These are phyloP conservation scores for Blastobotrys illinoisensis DNA, from an alignment of 1,139 yeast species.

Conservation along the genomic window DNA sequence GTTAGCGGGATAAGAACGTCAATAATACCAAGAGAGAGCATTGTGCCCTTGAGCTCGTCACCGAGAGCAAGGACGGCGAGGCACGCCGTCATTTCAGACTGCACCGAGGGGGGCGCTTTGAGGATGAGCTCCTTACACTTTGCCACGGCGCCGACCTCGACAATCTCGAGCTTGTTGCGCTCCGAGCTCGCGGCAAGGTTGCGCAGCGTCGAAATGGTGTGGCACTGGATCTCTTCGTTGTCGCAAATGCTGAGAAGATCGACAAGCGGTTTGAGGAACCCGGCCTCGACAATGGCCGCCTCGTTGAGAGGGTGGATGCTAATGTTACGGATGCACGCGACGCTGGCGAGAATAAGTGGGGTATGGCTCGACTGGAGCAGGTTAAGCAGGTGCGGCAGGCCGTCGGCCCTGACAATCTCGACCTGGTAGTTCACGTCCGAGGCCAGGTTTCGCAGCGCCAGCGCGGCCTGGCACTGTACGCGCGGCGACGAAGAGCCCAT, in stretches of 20 bases:
- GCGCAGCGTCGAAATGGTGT: slow-evolving; percentile 91
- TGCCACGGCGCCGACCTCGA: slow-evolving; percentile 93
- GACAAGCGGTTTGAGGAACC: slow-evolving; percentile 86
- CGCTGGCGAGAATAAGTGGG: slow-evolving; percentile 91
- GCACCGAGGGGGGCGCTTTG: slow-evolving; percentile 80
- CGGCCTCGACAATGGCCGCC: slow-evolving; percentile 91
- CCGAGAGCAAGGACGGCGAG: slow-evolving; percentile 95
- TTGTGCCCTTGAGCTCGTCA: slow-evolving; percentile 83
- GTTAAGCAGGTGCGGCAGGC: slow-evolving; percentile 85
- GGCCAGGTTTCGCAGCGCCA: slow-evolving; percentile 91
- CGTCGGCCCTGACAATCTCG: slow-evolving; percentile 93
- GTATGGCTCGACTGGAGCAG: slow-evolving; percentile 85
- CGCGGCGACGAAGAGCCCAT: slow-evolving; percentile 90
- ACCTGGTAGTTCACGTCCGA: slow-evolving; percentile 88
- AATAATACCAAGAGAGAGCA: slow-evolving; percentile 78
- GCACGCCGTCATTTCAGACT: slow-evolving; percentile 94
- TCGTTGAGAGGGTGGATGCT: slow-evolving; percentile 96
- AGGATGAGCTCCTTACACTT: slow-evolving; percentile 87
- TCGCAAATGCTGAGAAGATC: slow-evolving; percentile 77
- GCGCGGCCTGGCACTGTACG: slow-evolving; percentile 97
- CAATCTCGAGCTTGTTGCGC: slow-evolving; percentile 82
- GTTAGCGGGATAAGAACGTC: slow-evolving; percentile 91
- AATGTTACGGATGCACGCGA: slow-evolving; percentile 94
- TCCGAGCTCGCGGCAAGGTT: slow-evolving; percentile 95
- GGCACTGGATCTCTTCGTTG: slow-evolving; percentile 95